Evolutionary conservation across 148 eudicot species (phyloP).

Genomic region (Vaccinium macrocarpon): DNA sequence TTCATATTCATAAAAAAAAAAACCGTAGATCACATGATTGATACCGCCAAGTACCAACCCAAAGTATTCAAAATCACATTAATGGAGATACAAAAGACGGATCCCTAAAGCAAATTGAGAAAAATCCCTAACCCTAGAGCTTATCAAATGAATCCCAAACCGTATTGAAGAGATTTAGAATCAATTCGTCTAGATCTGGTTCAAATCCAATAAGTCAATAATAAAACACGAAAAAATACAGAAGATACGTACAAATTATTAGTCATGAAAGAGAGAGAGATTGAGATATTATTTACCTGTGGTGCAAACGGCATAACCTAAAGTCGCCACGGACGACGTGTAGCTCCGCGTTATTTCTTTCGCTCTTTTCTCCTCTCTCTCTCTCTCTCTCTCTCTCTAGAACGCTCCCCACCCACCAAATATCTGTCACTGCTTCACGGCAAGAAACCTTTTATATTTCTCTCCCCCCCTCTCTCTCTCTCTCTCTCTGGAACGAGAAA

Average conservation of each 20-base stretch:
- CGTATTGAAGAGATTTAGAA: not conserved
- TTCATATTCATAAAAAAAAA: not conserved
- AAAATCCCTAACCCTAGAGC: conserved; percentile 6
- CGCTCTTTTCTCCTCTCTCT: conserved; percentile 1
- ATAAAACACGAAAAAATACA: not conserved
- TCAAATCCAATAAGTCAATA: not conserved
- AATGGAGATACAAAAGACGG: not conserved
- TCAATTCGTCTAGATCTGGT: not conserved
- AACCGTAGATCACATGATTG: not conserved
- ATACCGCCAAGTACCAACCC: not conserved
- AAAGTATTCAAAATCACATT: not conserved
- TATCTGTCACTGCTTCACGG: not conserved
- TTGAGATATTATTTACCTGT: conserved; percentile 26
- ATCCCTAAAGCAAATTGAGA: not conserved
- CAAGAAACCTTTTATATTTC: not conserved
- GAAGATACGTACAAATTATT: not conserved
- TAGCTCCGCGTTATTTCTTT: not conserved
- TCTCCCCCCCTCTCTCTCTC: too few species aligned
- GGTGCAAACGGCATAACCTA: conserved; percentile 61
- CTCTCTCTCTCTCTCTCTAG: not conserved
- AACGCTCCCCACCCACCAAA: not conserved
- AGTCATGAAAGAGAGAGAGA: not conserved
- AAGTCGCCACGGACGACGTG: conserved; percentile 34
- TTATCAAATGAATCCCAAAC: not conserved
- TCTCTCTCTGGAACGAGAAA: too few species aligned